Base-by-base conservation (phyloP, 2,329 filamentous ascomycete species). In the Ciborinia camelliae region DNA sequence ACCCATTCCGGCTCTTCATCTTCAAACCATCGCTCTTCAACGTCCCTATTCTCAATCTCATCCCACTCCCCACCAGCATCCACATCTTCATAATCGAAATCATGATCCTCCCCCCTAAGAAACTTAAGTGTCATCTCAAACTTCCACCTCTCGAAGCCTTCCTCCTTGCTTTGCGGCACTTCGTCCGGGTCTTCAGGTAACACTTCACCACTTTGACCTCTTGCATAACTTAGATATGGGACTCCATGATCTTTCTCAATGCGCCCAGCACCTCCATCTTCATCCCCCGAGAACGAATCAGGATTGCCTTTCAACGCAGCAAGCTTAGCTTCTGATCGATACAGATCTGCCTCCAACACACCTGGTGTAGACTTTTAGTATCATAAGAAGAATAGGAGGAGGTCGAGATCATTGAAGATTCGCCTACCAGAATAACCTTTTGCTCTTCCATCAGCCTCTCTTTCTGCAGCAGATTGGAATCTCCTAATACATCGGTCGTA, bases 21-120 rank as follows among this genome's bases (percentile, higher is more conserved):
- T 20, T 76, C 73, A 72, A 76, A 76, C 73, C 72, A 76, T 58
- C 63, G 68, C 50, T 76, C 75, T 63, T 75, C 74, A 41, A 67
- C 71, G 64, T 76, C 75, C 55, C 68, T 68, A 30, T 69, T 66
- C 61, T 75, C 75, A 45, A 76, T 68, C 50, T 68, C 69, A 69
- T 76, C 75, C 59, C 64, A 73, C 32, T 75, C 74, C 12, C 73
- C 73, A 64, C 67, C 73, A 51, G 71, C 69, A 71, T 76, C 75
- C 23, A 76, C 70, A 26, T 54, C 51, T 39, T 61, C 62, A 64
- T 76, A 76, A 48, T 75, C 69, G 66, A 76, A 75, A 51, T 76
- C 75, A n/a, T 60, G 64, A 68, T 76, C 74, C 6, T 74, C 73
- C 0, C 75, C 75, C n/a, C 64, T 71, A 48, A 76, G 55, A 66